Evolutionary conservation across 176 grass and related monocot species (phyloP), one percentile per base, ranked within the genome.

Genomic region (Eleusine coracana): DNA sequence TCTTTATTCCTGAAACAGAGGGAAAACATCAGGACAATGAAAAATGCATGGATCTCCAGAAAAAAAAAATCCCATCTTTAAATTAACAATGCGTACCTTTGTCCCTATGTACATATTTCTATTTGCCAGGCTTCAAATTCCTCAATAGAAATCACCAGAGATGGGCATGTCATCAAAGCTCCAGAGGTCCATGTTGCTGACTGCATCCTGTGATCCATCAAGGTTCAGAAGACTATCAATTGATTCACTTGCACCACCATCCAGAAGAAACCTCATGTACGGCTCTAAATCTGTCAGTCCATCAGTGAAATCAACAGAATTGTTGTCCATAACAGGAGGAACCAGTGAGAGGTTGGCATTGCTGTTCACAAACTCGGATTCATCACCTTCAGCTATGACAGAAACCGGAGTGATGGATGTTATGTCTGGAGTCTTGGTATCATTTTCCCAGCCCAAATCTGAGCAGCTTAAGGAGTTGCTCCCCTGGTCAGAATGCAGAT

Each of bases 101-200:
- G 39, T 86, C 88, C 88, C 79, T 78, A 86, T 90, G 23, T 82
- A 86, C 88, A 82, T 75, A 49, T 27, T 34, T 28, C 48, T 36
- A 87, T 6, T 6, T 61, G 21, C 20, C n/a, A 73, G 16, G 28
- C 15, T 68, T 74, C 10, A 6, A 65, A 68, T 67, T 77, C 60
- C 84, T 82, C 88, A 90, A 34, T 79, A 90, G 48, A 90, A 74
- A 68, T 86, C 73, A 0, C 49, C 49, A 20, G 40, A n/a, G 2
- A 86, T 68, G 74, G 79, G 86, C 69, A 98, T 80, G 80, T 93
- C 91, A 83, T 86, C 85, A 10, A 98, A 98, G 87, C 93, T 93
- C 93, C 93, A 99, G 25, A 99, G 85, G 73, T 90, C 89, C 87
- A 93, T 87, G 65, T 68, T 77, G 71, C 72, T 68, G 23, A 71